Evolutionary conservation across 2,329 filamentous ascomycete genomes (phyloP), one percentile per base, ranked within the genome.

Genomic region (Coniochaeta sp.): DNA sequence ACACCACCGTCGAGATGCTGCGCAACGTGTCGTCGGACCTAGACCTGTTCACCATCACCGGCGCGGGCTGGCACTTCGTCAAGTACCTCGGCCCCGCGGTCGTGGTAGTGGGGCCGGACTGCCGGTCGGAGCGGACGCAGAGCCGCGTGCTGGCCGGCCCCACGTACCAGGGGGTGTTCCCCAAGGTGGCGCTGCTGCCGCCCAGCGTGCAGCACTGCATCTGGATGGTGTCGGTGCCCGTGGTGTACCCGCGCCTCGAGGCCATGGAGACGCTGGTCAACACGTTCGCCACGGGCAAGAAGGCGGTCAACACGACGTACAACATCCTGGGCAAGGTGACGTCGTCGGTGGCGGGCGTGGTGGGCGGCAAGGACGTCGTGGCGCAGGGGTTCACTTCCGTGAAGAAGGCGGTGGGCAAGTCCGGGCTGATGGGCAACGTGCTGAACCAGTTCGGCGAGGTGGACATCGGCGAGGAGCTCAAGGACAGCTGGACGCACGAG

Each of bases 401-500:
- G 60, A 99, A 99, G 80, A 96, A 93, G 73, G 95, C 93, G 0
- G 91, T 99, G 19, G 95, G 95, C 56, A 99, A 99, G 75, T 89
- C 87, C 1, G 95, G 95, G 1, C 79, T 99, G 58, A 98, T 99
- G 93, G 93, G 93, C 63, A 90, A 91, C 61, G 92, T 98, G 42
- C 80, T 99, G 56, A 97, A 92, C 76, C 93, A 96, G 38, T 99
- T 99, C 72, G 95, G 95, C 59, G 95, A 98, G 66, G 88, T 99
- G 62, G 95, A 97, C 69, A 85, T 98, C 57, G 86, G 95, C 58
- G 95, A 99, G 75, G 95, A 98, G 71, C 78, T 98, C 61, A 88
- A 93, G 70, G 95, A 99, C 72, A 89, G 96, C 80, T 99, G 95
- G 95, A 99, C 95, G 24, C 95, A 99, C 70, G 93, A 98, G 58